phyloP scores from a whole-genome alignment of 2,329 filamentous ascomycete genomes.

The Beauveria bassiana region DNA sequence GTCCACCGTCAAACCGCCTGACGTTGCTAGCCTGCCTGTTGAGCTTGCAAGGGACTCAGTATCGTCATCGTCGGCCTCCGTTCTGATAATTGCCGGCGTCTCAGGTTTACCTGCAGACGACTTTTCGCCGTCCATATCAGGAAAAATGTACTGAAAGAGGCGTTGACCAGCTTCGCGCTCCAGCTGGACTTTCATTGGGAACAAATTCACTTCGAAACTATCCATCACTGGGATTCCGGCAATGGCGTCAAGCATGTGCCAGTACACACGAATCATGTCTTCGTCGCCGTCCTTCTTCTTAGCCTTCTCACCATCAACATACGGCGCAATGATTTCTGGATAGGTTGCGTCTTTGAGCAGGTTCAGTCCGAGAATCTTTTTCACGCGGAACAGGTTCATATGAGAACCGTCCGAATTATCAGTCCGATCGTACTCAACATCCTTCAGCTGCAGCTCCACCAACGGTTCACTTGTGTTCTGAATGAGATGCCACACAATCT shows the following conservation, averaged over 20 bases:
- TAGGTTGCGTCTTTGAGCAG: slow-evolving; percentile 85
- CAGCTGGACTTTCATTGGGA: slow-evolving; percentile 87
- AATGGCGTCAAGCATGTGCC: slow-evolving; percentile 97
- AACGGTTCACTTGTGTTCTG: slow-evolving; percentile 79
- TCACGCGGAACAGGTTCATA: slow-evolving; percentile 83
- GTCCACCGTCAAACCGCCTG: slow-evolving; percentile 25
- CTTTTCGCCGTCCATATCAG: slow-evolving; percentile 59
- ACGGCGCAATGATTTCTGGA: slow-evolving; percentile 91
- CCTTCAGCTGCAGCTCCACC: slow-evolving; percentile 85
- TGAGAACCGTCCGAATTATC: slow-evolving; percentile 98
- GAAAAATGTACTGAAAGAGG: slow-evolving; percentile 96
- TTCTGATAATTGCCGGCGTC: slow-evolving; percentile 51
- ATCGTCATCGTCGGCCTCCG: slow-evolving; percentile 39
- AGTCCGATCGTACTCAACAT: slow-evolving; percentile 87
- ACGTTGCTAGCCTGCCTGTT: slow-evolving; percentile 28
- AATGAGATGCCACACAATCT: slow-evolving; percentile 96
- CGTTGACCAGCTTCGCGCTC: slow-evolving; percentile 89
- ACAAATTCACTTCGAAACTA: slow-evolving; percentile 88
- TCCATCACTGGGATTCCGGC: slow-evolving; percentile 96
- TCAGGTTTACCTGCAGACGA: slow-evolving; percentile 42
- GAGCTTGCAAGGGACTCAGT: slow-evolving; percentile 31
- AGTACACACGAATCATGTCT: slow-evolving; percentile 90
- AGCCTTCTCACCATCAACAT: slow-evolving; percentile 59
- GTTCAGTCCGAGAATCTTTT: slow-evolving; percentile 82
- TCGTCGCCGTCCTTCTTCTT: slow-evolving; percentile 34